A percentile compares a stretch with the other conserved stretches of the same genome.
phyloP scores from a whole-genome alignment of 768 basidiomycete species.

The Amanita inopinata region DNA sequence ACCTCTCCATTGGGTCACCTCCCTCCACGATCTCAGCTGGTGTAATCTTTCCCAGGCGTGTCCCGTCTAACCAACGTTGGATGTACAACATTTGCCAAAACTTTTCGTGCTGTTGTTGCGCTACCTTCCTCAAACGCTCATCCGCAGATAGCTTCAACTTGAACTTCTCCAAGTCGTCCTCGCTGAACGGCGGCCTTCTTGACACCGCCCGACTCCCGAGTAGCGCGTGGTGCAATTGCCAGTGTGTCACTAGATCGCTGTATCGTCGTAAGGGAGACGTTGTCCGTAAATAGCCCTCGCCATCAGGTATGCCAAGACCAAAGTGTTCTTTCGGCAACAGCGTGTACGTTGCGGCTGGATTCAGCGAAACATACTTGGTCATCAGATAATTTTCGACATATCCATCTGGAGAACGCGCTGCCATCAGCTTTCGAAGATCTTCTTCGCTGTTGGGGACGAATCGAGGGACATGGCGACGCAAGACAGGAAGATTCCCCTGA shows the following conservation, averaged over 20 bases:
- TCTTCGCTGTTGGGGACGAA: slow-evolving; percentile 21
- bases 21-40: slow-evolving; percentile 9
- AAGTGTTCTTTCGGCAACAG: slow-evolving; percentile 56
- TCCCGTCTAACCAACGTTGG: slow-evolving; percentile 27
- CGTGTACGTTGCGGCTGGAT: slow-evolving; percentile 31
- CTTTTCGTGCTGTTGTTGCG: slow-evolving; percentile 17
- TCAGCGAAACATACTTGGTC: slow-evolving; percentile 22
- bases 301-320: slow-evolving; percentile 55
- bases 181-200: slow-evolving; percentile 31
- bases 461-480: slow-evolving; percentile 44
- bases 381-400: slow-evolving; percentile 30
- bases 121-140: slow-evolving; percentile 10
- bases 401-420: slow-evolving; percentile 35
- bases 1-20: slow-evolving; percentile 17
- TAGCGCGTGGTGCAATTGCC: slow-evolving; percentile 84
- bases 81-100: slow-evolving; percentile 30
- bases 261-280: slow-evolving; percentile 88
- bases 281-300: slow-evolving; percentile 73
- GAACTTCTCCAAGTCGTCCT: slow-evolving; percentile 35
- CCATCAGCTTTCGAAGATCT: slow-evolving; percentile 34
- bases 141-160: slow-evolving; percentile 25
- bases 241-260: slow-evolving; percentile 74
- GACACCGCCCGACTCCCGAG: slow-evolving; percentile 26
- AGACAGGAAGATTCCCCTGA: slow-evolving; percentile 40
- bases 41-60: slow-evolving; percentile 12